Evolutionary conservation across 495 filamentous ascomycete species (phyloP), one percentile per base, ranked within the genome.

Genomic region (Aspergillus incahuasiensis): DNA sequence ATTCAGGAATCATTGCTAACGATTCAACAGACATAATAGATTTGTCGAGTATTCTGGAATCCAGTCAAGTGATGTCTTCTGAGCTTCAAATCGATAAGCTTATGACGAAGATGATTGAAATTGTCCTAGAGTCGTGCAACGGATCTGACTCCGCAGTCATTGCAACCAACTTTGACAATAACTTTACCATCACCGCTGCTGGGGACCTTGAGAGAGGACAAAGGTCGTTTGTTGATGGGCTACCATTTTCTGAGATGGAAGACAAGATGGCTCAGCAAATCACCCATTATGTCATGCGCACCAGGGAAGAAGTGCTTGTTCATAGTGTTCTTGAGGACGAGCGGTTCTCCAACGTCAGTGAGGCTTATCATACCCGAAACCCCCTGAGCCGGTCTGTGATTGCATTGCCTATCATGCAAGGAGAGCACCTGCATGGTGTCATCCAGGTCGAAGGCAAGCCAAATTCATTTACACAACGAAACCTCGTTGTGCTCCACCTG

Each of bases 51-150:
- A 95, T 96, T 49, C 78, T 96, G 9, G 85, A 91, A 62, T 92
- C 88, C 15, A 92, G 87, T 41, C 91, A 95, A 73, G 84, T 95
- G 41, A 89, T 96, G 63, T 95, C 91, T 12, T 95, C 90, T 24
- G 89, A 95, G 52, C 76, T 96, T 28, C 82, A 89, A 54, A 85
- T 96, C 19, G 90, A 96, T 55, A 84, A 85, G 48, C 82, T 96
- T 7, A 73, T 96, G 39, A 84, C 85, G 51, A 94, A 90, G 53
- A 95, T 96, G 88, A 89, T 89, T 49, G 86, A 92, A 64, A 91
- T 95, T 56, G 92, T 95, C 43, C 66, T 96, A 18, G 88, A 92
- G 60, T 91, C 87, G 5, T 91, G 89, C 65, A 89, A 89, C 53
- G 86, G 86, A 0, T 90, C 90, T 6, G 86, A 89, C 32, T 81